Evolutionary conservation across 176 grass and related monocot genomes (phyloP).

Genomic region (Paspalum notatum): DNA sequence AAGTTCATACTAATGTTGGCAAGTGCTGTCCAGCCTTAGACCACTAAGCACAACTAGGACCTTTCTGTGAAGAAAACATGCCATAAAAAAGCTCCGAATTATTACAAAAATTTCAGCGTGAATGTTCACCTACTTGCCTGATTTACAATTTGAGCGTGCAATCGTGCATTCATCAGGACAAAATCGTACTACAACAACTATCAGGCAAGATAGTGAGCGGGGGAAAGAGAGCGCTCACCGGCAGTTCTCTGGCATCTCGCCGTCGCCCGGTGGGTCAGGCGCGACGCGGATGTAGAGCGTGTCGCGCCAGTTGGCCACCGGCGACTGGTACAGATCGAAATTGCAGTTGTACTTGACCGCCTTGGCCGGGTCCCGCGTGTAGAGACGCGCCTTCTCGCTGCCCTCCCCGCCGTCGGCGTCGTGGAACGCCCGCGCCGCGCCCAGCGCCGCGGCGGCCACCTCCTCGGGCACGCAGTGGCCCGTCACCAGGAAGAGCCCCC

Average conservation of each 20-base stretch:
- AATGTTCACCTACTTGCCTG: no score
- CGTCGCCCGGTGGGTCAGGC: slow-evolving; percentile 45
- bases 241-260: slow-evolving; percentile 51
- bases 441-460: slow-evolving; percentile 18
- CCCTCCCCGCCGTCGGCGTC: slow-evolving; percentile 32
- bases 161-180: neutral
- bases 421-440: slow-evolving; percentile 50
- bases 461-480: slow-evolving; percentile 48
- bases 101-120: no score
- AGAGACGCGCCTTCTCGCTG: slow-evolving; percentile 53
- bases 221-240: slow-evolving; percentile 34
- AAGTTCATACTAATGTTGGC: no score
- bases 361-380: slow-evolving; percentile 50
- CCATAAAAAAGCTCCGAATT: no score
- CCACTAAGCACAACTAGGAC: no score
- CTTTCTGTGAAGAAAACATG: no score
- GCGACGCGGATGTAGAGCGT: slow-evolving; percentile 61
- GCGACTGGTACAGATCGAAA: slow-evolving; percentile 58
- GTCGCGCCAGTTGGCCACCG: slow-evolving; percentile 63
- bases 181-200: neutral
- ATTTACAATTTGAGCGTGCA: no score
- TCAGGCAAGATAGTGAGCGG: neutral
- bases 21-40: no score
- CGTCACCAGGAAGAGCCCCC: slow-evolving; percentile 67
- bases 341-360: slow-evolving; percentile 66